A percentile compares a stretch with the other conserved stretches of the same genome.
Conservation (phyloP, 1,139 yeast species). For the Pichia sp. region DNA sequence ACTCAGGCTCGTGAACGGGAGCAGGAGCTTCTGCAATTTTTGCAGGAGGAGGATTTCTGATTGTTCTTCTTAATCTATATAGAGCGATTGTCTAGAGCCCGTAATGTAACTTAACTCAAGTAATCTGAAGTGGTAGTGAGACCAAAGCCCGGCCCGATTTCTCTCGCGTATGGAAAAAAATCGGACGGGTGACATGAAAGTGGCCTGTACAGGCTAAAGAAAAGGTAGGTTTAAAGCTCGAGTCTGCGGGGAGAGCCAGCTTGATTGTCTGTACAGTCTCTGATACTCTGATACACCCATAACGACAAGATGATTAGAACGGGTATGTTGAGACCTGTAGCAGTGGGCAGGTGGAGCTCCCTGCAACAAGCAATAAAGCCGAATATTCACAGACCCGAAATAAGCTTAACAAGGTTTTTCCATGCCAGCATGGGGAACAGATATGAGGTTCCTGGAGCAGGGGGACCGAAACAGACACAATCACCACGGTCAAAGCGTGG, state of each 20-base stretch:
- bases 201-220: neutral
- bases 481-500: constrained; percentile 18
- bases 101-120: neutral
- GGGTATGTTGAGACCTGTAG: neutral
- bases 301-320: neutral
- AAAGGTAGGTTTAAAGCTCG: too few relatives aligned
- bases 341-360: neutral
- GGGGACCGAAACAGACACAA: constrained; percentile 5
- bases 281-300: too few relatives aligned
- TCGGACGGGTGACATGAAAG: neutral
- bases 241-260: too few relatives aligned
- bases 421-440: neutral
- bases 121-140: neutral
- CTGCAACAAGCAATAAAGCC: neutral
- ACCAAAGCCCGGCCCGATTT: neutral
- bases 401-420: constrained; percentile 3
- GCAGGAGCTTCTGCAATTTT: constrained; percentile 39
- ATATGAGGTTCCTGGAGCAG: constrained; percentile 19
- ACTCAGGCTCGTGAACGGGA: constrained; percentile 56
- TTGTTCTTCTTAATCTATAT: neutral
- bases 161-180: neutral
- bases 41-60: constrained; percentile 35
- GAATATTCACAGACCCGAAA: neutral
- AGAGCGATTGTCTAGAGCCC: neutral
- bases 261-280: too few relatives aligned